These are phyloP conservation scores for Ganoderma leucocontextum DNA, from an alignment of 1,284 basidiomycete species.

Conservation along the genomic window DNA sequence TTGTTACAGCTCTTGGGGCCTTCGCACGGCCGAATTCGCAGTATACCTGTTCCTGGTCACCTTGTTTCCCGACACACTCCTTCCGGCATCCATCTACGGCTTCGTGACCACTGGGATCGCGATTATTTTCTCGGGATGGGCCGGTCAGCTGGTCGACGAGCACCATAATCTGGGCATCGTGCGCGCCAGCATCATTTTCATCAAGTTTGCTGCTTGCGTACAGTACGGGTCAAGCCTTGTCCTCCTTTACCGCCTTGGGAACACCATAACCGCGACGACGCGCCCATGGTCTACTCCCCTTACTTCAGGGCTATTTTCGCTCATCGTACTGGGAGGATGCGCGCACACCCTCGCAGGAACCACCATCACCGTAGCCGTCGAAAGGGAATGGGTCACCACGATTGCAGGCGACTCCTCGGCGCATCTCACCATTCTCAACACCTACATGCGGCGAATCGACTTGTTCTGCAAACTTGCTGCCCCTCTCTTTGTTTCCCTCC, in stretches of 20 bases:
- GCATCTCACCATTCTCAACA: conserved; percentile 47
- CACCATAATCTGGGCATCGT: conserved; percentile 50
- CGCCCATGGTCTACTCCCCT: conserved; percentile 29
- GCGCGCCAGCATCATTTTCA: conserved; percentile 50
- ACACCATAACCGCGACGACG: background rate
- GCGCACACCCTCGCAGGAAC: conserved; percentile 53
- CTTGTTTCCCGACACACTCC: conserved; percentile 56
- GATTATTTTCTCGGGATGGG: conserved; percentile 49
- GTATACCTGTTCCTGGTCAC: conserved; percentile 56
- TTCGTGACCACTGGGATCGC: conserved; percentile 51
- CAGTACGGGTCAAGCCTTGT: conserved; percentile 50
- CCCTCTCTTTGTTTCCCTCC: conserved; percentile 62
- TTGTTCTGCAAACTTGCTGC: conserved; percentile 62
- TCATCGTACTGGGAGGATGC: conserved; percentile 52
- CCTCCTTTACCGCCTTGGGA: conserved; percentile 31
- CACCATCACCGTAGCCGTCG: conserved; percentile 58
- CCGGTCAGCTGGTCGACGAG: conserved; percentile 55
- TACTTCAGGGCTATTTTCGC: conserved; percentile 44
- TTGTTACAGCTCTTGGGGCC: conserved; percentile 49
- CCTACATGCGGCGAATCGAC: conserved; percentile 58
- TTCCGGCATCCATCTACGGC: conserved; percentile 60
- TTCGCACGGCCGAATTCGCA: conserved; percentile 54
- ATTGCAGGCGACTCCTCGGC: conserved; percentile 48
- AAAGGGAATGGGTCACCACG: conserved; percentile 63
- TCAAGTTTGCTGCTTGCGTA: conserved; percentile 51